These are phyloP conservation scores for Mucor plumbeus DNA, from an alignment of 371 early-diverging fungal genomes.

Conservation along the genomic window DNA sequence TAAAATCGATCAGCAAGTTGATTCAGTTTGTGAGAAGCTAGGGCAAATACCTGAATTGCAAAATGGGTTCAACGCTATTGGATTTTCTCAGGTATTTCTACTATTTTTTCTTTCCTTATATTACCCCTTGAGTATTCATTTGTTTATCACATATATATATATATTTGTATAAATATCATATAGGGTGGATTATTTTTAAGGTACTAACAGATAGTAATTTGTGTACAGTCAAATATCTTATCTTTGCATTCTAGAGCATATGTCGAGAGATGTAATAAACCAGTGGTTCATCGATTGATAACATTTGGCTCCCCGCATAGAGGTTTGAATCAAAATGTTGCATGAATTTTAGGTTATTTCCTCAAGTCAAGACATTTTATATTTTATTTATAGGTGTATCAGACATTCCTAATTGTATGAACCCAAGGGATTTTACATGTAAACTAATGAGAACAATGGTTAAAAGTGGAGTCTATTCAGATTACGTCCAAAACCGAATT, in stretches of 20 bases:
- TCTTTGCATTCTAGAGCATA: conserved; percentile 60
- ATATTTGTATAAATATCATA: neutral
- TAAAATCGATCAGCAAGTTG: conserved; percentile 72
- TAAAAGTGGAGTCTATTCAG: conserved; percentile 75
- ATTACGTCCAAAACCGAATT: conserved; percentile 79
- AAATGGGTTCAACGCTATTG: conserved; percentile 87
- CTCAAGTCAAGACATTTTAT: conserved; percentile 3
- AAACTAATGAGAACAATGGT: conserved; percentile 70
- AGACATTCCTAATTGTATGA: conserved; percentile 81
- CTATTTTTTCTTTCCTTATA: neutral
- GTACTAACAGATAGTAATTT: conserved; percentile 28
- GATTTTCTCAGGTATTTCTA: conserved; percentile 85
- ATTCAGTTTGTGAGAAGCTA: conserved; percentile 64
- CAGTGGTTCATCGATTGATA: conserved; percentile 77
- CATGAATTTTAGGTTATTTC: neutral
- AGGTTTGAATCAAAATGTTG: conserved; percentile 35
- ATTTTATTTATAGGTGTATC: conserved; percentile 63
- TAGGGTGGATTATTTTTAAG: conserved; percentile 66
- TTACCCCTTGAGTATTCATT: neutral
- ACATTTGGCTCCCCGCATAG: conserved; percentile 90
- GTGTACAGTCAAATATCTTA: neutral
- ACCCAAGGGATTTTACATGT: conserved; percentile 60
- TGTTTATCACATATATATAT: neutral
- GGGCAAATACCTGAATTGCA: conserved; percentile 57
- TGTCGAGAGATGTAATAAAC: conserved; percentile 80